Base-by-base conservation (phyloP, 75 land plant species). In the Larix kaempferi region DNA sequence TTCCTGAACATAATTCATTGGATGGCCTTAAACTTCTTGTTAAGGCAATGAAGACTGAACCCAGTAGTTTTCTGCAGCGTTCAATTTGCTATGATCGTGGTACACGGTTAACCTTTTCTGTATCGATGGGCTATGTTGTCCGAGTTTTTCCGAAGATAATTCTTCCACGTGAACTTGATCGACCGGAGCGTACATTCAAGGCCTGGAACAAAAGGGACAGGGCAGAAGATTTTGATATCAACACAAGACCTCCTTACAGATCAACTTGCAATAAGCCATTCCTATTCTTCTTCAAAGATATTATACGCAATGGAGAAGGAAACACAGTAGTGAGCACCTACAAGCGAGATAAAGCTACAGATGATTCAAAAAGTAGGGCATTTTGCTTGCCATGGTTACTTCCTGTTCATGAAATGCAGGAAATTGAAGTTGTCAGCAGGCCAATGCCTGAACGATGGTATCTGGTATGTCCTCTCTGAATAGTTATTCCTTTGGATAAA, bases 51-150 rank as follows among this genome's bases (percentile, higher is more conserved):
- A 60, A 59, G 12, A 56, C 80, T 29, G 86, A 85, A 37, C 81
- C 86, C 25, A 75, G 71, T 21, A 62, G 86, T 49, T 85, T 85
- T 60, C 63, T 85, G 71, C 87, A 85, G 74, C 87, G 84, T 71
- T 76, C 83, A 35, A 81, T 83, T 39, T 82, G 83, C 54, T 83
- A 83, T 61, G 85, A 80, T 39, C 55, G 44, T 15, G 66, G 78
- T 71, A 77, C 33, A 25, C 56, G 82, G 39, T 62, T 85, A 13
- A 74, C 87, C 4, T 84, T 85, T 59, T 85, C 87, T 21, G 76
- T 83, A 15, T 85, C 87, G 1, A 44, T 73, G 16, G 86, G 87
- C 27, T 85, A 85, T 75, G 86, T 78, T 11, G 81, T 85, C 12
- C 87, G 83, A 72, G 84, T 84, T 21, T 84, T 84, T 74, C 85